These are phyloP conservation scores for Fusarium brachygibbosum DNA, from an alignment of 2,329 filamentous ascomycete species.

Conservation along the genomic window DNA sequence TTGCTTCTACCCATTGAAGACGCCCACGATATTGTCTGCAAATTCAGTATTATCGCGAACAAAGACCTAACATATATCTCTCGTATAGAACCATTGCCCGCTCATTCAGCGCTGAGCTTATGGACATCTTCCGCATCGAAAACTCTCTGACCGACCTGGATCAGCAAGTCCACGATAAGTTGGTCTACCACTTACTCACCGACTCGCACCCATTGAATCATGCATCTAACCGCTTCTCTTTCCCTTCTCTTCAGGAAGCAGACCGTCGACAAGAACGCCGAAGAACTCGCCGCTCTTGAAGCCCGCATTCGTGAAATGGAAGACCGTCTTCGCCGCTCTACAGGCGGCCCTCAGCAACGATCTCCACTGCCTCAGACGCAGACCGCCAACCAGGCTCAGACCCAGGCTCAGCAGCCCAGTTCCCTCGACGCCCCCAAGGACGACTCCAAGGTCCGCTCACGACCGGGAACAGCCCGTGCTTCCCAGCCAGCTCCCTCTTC, in stretches of 20 bases:
- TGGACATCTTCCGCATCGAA: slow-evolving; percentile 91
- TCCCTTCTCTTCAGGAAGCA: slow-evolving; percentile 73
- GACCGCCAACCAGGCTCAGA: slow-evolving; percentile 34
- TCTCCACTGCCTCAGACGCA: slow-evolving; percentile 40
- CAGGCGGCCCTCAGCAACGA: slow-evolving; percentile 36
- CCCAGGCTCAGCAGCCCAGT: slow-evolving; percentile 34
- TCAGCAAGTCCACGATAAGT: slow-evolving; percentile 86
- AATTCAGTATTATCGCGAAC: slow-evolving; percentile 26
- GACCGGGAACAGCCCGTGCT: slow-evolving; percentile 67
- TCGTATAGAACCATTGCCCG: slow-evolving; percentile 81
- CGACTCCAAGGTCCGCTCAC: slow-evolving; percentile 60
- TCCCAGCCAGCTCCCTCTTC: slow-evolving; percentile 65
- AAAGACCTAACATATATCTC: slow-evolving; percentile 29
- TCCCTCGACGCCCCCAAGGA: slow-evolving; percentile 45
- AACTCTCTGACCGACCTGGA: slow-evolving; percentile 80
- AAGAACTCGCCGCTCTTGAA: slow-evolving; percentile 89
- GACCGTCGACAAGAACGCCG: slow-evolving; percentile 77
- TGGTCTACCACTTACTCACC: slow-evolving; percentile 54
- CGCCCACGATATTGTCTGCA: slow-evolving; percentile 10
- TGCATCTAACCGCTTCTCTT: slow-evolving; percentile 33
- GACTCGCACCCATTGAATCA: slow-evolving; percentile 4
- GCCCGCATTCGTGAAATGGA: slow-evolving; percentile 87
- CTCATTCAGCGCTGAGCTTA: slow-evolving; percentile 87
- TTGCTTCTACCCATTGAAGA: slow-evolving; percentile 67
- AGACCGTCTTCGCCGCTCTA: slow-evolving; percentile 71